phyloP scores from a whole-genome alignment of 345 rosid genomes.

The Hirschfeldia incana region DNA sequence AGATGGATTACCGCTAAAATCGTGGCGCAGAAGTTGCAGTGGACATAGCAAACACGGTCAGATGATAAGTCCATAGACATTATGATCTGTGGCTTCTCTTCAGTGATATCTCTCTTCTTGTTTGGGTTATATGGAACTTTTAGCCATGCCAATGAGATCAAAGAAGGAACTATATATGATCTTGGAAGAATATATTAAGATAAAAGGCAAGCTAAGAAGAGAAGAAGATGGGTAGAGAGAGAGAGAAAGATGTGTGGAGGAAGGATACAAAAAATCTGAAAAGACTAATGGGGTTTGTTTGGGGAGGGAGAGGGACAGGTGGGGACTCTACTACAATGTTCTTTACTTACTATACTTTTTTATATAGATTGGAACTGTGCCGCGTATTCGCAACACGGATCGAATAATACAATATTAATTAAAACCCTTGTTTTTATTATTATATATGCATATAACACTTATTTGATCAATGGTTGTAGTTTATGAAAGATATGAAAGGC shows the following conservation, averaged over 20 bases:
- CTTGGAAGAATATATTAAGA: constrained; percentile 33
- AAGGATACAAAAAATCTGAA: constrained; percentile 44
- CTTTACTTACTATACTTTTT: constrained; percentile 9
- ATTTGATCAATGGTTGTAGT: not conserved
- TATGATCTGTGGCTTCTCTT: constrained; percentile 16
- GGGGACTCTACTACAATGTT: constrained; percentile 42
- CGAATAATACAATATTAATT: not conserved
- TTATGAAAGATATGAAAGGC: not conserved
- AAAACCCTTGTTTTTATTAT: not conserved
- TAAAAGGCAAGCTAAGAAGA: constrained; percentile 33
- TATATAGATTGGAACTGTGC: not conserved
- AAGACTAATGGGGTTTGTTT: constrained; percentile 40
- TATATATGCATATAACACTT: not conserved
- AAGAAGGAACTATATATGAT: constrained; percentile 25
- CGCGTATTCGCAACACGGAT: not conserved
- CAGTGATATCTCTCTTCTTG: not conserved
- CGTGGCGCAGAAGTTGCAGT: constrained; percentile 99
- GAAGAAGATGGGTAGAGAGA: constrained; percentile 24
- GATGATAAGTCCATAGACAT: constrained; percentile 77
- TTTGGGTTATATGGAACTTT: constrained; percentile 14
- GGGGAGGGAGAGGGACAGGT: constrained; percentile 36
- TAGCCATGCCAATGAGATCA: constrained; percentile 31
- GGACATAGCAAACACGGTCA: constrained; percentile 88
- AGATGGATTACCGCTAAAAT: constrained; percentile 73
- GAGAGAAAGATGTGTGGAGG: constrained; percentile 30